These are phyloP conservation scores for Houttuynia cordata DNA, from an alignment of 164 flowering plant species.

Conservation along the genomic window DNA sequence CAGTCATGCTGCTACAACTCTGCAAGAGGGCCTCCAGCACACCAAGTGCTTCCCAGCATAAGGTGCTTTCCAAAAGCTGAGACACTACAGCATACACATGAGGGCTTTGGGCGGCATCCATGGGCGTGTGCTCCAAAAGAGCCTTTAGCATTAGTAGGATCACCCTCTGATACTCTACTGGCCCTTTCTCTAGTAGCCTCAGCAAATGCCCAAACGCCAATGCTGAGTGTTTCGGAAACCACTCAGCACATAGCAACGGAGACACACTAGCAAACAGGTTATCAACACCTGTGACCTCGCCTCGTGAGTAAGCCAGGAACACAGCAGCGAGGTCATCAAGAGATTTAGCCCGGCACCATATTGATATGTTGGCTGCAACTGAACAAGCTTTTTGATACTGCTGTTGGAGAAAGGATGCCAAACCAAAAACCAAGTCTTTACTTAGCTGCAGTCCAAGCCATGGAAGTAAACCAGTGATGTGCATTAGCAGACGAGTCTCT, in stretches of 20 bases:
- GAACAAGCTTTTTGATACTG: slow-evolving; percentile 79
- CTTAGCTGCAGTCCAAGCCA: slow-evolving; percentile 95
- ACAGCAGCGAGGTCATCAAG: slow-evolving; percentile 70
- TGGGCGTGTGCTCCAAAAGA: slow-evolving; percentile 90
- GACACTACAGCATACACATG: slow-evolving; percentile 96
- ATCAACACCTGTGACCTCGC: slow-evolving; percentile 56
- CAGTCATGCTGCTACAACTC: slow-evolving; percentile 74
- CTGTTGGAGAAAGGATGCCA: slow-evolving; percentile 55
- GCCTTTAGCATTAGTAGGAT: slow-evolving; percentile 90
- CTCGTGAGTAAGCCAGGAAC: slow-evolving; percentile 64
- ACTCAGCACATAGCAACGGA: slow-evolving; percentile 69
- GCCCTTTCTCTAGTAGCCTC: slow-evolving; percentile 84
- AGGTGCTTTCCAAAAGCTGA: slow-evolving; percentile 88
- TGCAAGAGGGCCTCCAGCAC: slow-evolving; percentile 94
- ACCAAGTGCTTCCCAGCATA: slow-evolving; percentile 94
- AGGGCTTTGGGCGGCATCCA: slow-evolving; percentile 96
- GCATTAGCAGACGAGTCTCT: slow-evolving; percentile 91
- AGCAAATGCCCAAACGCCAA: slow-evolving; percentile 91
- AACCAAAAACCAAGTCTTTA: slow-evolving; percentile 42
- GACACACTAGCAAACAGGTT: slow-evolving; percentile 78
- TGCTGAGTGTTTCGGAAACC: slow-evolving; percentile 97
- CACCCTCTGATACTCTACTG: slow-evolving; percentile 85
- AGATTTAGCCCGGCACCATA: slow-evolving; percentile 84
- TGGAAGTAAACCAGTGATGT: slow-evolving; percentile 87
- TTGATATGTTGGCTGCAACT: slow-evolving; percentile 65